These are phyloP conservation scores for Blastocystis sp. DNA, from an alignment of 352 stramenopile species.

Conservation along the genomic window DNA sequence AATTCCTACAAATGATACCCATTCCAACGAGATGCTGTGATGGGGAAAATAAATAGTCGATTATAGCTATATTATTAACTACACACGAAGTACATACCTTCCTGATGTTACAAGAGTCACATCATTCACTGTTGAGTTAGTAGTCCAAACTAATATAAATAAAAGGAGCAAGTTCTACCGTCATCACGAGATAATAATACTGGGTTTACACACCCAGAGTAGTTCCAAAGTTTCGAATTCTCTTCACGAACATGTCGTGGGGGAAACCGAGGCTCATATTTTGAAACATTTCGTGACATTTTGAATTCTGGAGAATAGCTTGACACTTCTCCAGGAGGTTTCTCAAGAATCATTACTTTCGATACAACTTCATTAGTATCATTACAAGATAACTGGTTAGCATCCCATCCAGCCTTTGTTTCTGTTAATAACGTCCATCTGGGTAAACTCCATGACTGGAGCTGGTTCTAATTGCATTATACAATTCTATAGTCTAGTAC, in stretches of 20 bases:
- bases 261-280: not conserved
- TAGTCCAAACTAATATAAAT: not conserved
- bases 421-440: too few species aligned
- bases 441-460: too few species aligned
- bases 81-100: not conserved
- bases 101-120: slow-evolving; percentile 14
- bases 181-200: not conserved
- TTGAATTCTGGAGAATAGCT: too few species aligned
- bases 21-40: not conserved
- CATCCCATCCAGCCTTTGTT: too few species aligned
- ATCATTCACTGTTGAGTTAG: not conserved
- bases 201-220: slow-evolving; percentile 29
- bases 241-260: not conserved
- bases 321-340: too few species aligned
- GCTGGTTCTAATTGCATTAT: too few species aligned
- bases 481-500: too few species aligned
- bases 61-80: not conserved
- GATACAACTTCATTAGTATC: too few species aligned
- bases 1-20: not conserved
- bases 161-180: not conserved
- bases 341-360: too few species aligned
- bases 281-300: too few species aligned
- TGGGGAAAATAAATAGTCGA: not conserved
- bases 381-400: too few species aligned
- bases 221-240: not conserved